These are phyloP conservation scores for Paraphaeosphaeria minitans DNA, from an alignment of 2,329 filamentous ascomycete species.

Conservation along the genomic window DNA sequence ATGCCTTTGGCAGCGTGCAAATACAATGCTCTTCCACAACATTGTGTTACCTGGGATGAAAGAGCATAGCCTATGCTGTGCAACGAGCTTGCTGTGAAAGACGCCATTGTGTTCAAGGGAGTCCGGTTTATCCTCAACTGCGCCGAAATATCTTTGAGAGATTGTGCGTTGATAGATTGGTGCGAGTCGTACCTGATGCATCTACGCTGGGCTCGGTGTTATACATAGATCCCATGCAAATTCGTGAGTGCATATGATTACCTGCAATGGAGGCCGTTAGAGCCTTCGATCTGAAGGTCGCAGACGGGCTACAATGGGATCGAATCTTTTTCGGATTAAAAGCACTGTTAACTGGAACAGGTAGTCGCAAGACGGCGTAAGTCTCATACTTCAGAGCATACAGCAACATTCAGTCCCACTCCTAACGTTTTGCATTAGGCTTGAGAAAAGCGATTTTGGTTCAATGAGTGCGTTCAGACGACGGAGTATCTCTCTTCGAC, in stretches of 20 bases:
- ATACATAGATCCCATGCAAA: neutral
- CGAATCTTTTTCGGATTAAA: neutral
- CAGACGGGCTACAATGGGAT: neutral
- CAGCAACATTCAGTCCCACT: no score
- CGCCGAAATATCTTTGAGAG: neutral
- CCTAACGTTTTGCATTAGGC: no score
- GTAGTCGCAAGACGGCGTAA: no score
- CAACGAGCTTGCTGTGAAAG: no score
- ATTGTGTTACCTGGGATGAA: neutral
- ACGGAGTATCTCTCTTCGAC: no score
- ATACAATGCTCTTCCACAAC: neutral
- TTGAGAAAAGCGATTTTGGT: no score
- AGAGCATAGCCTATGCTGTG: neutral
- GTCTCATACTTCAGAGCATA: no score
- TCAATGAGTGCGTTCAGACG: no score
- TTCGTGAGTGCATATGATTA: neutral
- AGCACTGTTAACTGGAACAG: neutral
- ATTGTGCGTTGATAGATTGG: neutral
- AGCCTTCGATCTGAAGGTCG: neutral
- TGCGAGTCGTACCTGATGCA: neutral
- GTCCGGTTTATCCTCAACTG: neutral
- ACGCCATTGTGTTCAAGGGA: neutral
- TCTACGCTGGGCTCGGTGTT: neutral
- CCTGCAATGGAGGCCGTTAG: neutral
- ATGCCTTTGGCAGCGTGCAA: no score